These are phyloP conservation scores for Microcyclospora tardicrescens DNA, from an alignment of 2,329 filamentous ascomycete genomes.

Conservation along the genomic window DNA sequence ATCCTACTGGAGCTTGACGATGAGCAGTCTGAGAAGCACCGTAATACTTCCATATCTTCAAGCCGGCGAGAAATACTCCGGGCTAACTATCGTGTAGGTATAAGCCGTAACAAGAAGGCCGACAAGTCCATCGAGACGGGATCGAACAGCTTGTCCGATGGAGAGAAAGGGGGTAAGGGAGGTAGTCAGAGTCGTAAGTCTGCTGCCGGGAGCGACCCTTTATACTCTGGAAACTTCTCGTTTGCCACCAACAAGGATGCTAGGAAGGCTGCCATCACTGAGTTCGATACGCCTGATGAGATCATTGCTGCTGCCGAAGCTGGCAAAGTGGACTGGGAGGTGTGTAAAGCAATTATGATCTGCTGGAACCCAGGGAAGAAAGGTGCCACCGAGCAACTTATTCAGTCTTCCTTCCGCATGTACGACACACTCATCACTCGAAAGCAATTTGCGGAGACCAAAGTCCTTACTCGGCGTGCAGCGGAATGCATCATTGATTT, in stretches of 20 bases:
- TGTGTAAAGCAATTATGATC: constrained; percentile 17
- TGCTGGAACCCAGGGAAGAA: constrained; percentile 24
- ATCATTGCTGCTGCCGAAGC: constrained; percentile 17
- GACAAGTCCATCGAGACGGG: no score
- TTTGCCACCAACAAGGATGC: constrained; percentile 11
- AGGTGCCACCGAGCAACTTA: constrained; percentile 17
- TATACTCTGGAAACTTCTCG: constrained; percentile 19
- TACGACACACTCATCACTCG: constrained; percentile 22
- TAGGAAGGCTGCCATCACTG: constrained; percentile 1
- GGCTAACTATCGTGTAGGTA: no score
- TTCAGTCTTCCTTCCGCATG: constrained; percentile 19
- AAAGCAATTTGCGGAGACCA: constrained; percentile 15
- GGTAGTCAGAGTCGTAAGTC: constrained; percentile 1
- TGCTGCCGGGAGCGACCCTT: constrained; percentile 13
- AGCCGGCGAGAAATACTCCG: no score
- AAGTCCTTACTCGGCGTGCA: constrained; percentile 17
- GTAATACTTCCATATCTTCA: constrained; percentile 4
- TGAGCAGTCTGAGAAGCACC: constrained; percentile 16
- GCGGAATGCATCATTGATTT: constrained; percentile 25
- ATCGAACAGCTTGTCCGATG: background rate
- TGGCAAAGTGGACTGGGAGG: constrained; percentile 12
- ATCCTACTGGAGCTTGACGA: constrained; percentile 16
- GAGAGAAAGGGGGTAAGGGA: background rate
- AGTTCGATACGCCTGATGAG: constrained; percentile 13
- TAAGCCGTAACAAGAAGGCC: no score